Evolutionary conservation across 495 filamentous ascomycete genomes (phyloP).

Genomic region (Annulohypoxylon nitens): DNA sequence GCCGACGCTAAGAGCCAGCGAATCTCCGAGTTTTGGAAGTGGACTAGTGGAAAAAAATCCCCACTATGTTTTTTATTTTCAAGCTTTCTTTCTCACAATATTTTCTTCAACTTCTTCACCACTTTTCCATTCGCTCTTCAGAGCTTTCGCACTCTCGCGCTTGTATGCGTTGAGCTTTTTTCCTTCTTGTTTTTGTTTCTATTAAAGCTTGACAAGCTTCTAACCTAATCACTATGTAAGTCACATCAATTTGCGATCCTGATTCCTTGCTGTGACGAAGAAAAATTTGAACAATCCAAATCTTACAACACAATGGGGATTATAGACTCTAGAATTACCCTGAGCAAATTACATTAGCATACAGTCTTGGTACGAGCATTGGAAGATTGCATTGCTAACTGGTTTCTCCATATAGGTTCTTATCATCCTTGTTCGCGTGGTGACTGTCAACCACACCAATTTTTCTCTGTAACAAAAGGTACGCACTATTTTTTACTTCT

Average conservation of each 20-base stretch:
- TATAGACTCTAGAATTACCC: slow-evolving; percentile 75
- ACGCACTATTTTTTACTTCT: slow-evolving; percentile 27
- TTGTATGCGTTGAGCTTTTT: neutral
- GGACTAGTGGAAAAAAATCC: slow-evolving; percentile 13
- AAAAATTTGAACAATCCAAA: slow-evolving; percentile 81
- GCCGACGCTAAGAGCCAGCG: slow-evolving; percentile 5
- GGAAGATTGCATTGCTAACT: slow-evolving; percentile 19
- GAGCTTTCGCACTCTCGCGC: neutral
- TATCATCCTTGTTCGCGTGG: neutral
- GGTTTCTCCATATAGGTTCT: slow-evolving; percentile 13
- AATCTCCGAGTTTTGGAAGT: slow-evolving; percentile 9
- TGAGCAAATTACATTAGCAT: slow-evolving; percentile 63
- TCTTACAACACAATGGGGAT: slow-evolving; percentile 81
- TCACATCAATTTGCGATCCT: slow-evolving; percentile 25
- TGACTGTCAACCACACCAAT: neutral
- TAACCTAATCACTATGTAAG: slow-evolving; percentile 33
- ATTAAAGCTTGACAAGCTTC: slow-evolving; percentile 22
- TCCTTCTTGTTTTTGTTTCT: neutral
- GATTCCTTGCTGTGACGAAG: slow-evolving; percentile 65
- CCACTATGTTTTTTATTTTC: slow-evolving; percentile 41
- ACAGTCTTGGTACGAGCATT: neutral
- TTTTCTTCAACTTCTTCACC: slow-evolving; percentile 34
- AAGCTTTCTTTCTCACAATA: slow-evolving; percentile 24
- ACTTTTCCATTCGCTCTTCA: neutral
- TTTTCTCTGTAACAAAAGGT: slow-evolving; percentile 44